phyloP scores from a whole-genome alignment of 768 basidiomycete species.

The Omphalotus guepiniiformis region DNA sequence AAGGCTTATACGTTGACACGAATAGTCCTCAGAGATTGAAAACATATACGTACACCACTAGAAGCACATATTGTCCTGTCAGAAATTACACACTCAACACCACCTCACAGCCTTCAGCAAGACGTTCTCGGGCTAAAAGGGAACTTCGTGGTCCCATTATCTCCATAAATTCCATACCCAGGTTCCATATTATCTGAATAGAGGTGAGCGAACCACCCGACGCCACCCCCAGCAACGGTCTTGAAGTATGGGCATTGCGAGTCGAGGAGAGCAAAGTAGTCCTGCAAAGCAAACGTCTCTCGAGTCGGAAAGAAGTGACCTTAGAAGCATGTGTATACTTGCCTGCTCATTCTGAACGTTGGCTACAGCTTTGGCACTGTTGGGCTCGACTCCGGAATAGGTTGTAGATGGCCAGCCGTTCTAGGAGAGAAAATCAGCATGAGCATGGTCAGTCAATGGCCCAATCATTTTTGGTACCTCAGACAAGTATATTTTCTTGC shows the following conservation, averaged over 20 bases:
- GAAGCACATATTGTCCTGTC: too few relatives aligned
- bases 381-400: conserved; percentile 58
- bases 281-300: conserved; percentile 28
- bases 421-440: conserved; percentile 27
- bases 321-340: conserved; percentile 14
- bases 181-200: conserved; percentile 61
- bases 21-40: too few relatives aligned
- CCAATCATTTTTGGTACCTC: conserved; percentile 38
- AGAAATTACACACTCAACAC: too few relatives aligned
- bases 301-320: background rate
- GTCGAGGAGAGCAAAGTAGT: conserved; percentile 63
- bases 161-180: conserved; percentile 28
- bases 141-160: conserved; percentile 2
- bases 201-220: conserved; percentile 83
- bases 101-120: background rate
- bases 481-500: conserved; percentile 73
- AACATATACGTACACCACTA: too few relatives aligned
- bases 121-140: conserved; percentile 7
- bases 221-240: conserved; percentile 50
- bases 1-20: too few relatives aligned
- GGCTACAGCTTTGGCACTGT: conserved; percentile 57
- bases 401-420: conserved; percentile 77
- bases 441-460: background rate
- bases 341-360: conserved; percentile 61
- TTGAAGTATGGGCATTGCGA: conserved; percentile 62